Conservation (phyloP, 805 yeast genomes). For the Spathaspora arborariae region DNA sequence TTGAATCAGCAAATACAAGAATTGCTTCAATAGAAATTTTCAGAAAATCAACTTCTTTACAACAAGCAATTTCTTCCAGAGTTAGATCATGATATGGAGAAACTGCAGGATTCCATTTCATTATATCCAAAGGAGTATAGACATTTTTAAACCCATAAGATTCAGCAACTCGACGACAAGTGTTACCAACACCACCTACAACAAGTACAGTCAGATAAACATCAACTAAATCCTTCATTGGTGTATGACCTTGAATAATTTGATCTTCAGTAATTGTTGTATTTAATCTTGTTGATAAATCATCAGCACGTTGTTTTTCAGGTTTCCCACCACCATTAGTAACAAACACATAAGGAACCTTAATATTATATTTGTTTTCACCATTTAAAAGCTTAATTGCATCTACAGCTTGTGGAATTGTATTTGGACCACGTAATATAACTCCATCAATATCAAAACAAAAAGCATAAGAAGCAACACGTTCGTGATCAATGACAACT, state of each 20-base stretch:
- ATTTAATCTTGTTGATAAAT: constrained; percentile 58
- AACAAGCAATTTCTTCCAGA: constrained; percentile 60
- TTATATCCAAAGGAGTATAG: constrained; percentile 74
- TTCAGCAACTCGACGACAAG: constrained; percentile 78
- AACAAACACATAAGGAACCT: constrained; percentile 78
- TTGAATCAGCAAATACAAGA: constrained; percentile 84
- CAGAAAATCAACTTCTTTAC: constrained; percentile 60
- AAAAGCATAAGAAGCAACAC: constrained; percentile 82
- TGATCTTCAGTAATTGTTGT: constrained; percentile 67
- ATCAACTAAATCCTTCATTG: constrained; percentile 78
- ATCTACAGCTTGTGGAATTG: constrained; percentile 74
- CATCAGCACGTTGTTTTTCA: constrained; percentile 69
- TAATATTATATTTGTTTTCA: constrained; percentile 69
- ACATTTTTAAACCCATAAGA: constrained; percentile 82
- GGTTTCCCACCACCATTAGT: constrained; percentile 93
- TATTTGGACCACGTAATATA: constrained; percentile 76
- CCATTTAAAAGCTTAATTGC: constrained; percentile 76
- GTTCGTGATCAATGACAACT: constrained; percentile 57
- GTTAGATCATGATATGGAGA: constrained; percentile 78
- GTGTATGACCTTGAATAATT: constrained; percentile 91
- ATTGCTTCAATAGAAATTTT: constrained; percentile 72
- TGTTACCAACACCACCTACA: constrained; percentile 85
- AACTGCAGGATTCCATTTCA: constrained; percentile 84
- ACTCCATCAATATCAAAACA: constrained; percentile 95
- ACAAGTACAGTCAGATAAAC: constrained; percentile 72